Conservation (phyloP, 345 rosid genomes). For the Combretum micranthum region DNA sequence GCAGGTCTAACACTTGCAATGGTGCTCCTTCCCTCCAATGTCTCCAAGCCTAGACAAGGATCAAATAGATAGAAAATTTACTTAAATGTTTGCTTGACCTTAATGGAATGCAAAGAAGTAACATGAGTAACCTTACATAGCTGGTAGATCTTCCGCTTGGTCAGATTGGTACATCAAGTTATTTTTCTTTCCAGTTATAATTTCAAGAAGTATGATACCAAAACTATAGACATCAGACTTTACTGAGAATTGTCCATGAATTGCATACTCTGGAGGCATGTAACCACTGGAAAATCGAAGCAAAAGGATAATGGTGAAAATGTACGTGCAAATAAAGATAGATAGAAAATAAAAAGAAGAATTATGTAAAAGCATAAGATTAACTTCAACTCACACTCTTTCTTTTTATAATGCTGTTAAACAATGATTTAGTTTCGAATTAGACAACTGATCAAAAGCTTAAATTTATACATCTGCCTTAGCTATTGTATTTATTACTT, state of each 20-base stretch:
- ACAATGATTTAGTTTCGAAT: too few species aligned
- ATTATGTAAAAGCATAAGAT: too few species aligned
- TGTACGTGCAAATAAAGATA: too few species aligned
- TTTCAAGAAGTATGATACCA: slow-evolving; percentile 16
- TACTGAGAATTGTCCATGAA: slow-evolving; percentile 20
- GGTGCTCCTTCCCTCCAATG: slow-evolving; percentile 14
- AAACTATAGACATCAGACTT: slow-evolving; percentile 30
- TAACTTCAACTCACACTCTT: too few species aligned
- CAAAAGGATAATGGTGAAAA: too few species aligned
- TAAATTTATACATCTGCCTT: too few species aligned
- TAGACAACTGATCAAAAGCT: too few species aligned
- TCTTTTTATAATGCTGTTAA: too few species aligned
- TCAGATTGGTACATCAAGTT: slow-evolving; percentile 16
- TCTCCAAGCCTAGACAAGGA: slow-evolving; percentile 19
- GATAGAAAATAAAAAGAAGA: too few species aligned
- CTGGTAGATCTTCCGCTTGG: neutral
- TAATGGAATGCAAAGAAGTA: slow-evolving; percentile 4
- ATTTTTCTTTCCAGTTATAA: slow-evolving; percentile 27
- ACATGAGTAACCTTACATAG: too few species aligned
- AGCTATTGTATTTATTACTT: too few species aligned
- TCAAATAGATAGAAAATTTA: neutral
- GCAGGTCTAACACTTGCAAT: slow-evolving; percentile 11
- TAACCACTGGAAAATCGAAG: slow-evolving; percentile 23
- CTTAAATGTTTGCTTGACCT: neutral
- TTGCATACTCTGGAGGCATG: slow-evolving; percentile 32